A percentile compares a stretch with the other conserved stretches of the same genome.
These are phyloP conservation scores for Sutorius australiensis DNA, from an alignment of 768 basidiomycete genomes.

Conservation along the genomic window DNA sequence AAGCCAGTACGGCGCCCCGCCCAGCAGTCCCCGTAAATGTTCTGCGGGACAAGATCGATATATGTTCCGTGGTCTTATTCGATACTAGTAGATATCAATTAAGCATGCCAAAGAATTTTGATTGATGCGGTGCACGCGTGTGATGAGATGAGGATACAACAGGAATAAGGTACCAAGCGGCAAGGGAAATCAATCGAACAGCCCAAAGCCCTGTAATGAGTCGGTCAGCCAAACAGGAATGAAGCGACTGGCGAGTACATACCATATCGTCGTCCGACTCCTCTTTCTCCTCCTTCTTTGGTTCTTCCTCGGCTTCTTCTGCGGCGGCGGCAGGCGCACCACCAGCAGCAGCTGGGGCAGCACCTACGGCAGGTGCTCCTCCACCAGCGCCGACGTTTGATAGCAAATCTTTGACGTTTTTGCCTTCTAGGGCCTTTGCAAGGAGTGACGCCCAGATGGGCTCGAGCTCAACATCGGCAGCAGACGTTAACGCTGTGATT, in stretches of 20 bases:
- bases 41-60: no score
- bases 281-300: conserved; percentile 86
- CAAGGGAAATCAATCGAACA: conserved; percentile 73
- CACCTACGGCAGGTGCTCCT: conserved; percentile 71
- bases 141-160: conserved; percentile 16
- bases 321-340: conserved; percentile 61
- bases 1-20: no score
- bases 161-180: conserved; percentile 26
- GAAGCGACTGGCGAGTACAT: not conserved
- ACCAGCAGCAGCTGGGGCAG: conserved; percentile 46
- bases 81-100: not conserved
- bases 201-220: conserved; percentile 77
- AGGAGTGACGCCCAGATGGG: conserved; percentile 97
- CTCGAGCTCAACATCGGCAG: conserved; percentile 84
- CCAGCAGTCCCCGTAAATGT: no score
- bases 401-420: conserved; percentile 93
- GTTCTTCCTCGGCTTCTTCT: conserved; percentile 74
- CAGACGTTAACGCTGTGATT: conserved; percentile 77
- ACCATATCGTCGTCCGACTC: conserved; percentile 76
- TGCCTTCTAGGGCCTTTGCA: conserved; percentile 96
- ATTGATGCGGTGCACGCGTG: conserved; percentile 22
- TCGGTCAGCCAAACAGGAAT: not conserved
- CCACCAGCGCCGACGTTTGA: conserved; percentile 94
- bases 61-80: not conserved
- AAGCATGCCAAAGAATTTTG: conserved; percentile 17